These are phyloP conservation scores for Cornus florida DNA, from an alignment of 148 eudicot genomes.

Conservation along the genomic window DNA sequence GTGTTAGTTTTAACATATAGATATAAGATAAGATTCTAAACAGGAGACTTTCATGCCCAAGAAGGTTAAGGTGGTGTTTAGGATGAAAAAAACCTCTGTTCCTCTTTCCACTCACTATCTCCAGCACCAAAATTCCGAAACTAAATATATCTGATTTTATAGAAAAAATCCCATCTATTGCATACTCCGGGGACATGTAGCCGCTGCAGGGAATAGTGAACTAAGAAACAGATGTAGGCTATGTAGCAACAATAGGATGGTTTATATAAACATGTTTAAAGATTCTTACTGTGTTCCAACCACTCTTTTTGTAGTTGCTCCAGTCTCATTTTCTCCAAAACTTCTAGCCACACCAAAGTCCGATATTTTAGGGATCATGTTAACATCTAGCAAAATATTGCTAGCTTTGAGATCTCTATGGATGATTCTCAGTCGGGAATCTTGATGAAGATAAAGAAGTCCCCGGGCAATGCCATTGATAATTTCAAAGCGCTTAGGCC, in stretches of 20 bases:
- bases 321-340: conserved; percentile 11
- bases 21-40: too few species aligned
- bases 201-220: conserved; percentile 21
- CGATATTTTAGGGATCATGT: conserved; percentile 32
- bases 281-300: conserved; percentile 26
- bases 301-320: conserved; percentile 16
- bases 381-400: conserved; percentile 22
- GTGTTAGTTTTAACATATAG: too few species aligned
- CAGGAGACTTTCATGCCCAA: conserved; percentile 30
- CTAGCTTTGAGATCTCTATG: conserved; percentile 21
- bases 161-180: conserved; percentile 20
- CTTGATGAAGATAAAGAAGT: conserved; percentile 22
- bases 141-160: conserved; percentile 36
- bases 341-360: conserved; percentile 30
- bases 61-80: conserved; percentile 26
- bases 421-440: conserved; percentile 20
- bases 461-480: conserved; percentile 22
- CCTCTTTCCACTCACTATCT: conserved; percentile 29
- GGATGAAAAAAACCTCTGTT: conserved; percentile 29
- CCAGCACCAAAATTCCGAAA: conserved; percentile 39
- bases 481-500: conserved; percentile 16
- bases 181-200: conserved; percentile 41
- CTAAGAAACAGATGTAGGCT: neutral
- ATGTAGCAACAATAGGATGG: neutral
- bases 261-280: neutral